Conservation (phyloP, 164 flowering plant species). For the Macadamia integrifolia region DNA sequence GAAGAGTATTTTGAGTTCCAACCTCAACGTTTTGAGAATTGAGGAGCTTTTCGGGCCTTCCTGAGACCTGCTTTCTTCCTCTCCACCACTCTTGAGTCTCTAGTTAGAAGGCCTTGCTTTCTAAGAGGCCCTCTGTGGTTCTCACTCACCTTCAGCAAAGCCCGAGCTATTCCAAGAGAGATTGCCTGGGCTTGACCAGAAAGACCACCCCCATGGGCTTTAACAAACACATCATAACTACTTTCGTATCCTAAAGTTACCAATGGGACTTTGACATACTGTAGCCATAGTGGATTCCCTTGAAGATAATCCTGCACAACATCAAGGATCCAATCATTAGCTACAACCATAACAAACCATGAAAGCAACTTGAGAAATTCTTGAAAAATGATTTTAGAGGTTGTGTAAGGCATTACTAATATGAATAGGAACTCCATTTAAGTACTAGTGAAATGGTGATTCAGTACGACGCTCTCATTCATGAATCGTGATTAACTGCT, state of each 20-base stretch:
- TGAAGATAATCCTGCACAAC: conserved; percentile 89
- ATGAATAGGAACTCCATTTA: too few species aligned
- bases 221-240: conserved; percentile 85
- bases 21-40: conserved; percentile 76
- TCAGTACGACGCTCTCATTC: too few species aligned
- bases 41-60: conserved; percentile 95
- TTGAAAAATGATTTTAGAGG: too few species aligned
- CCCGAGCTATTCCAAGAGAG: conserved; percentile 87
- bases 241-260: conserved; percentile 65
- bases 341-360: too few species aligned
- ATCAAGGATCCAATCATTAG: conserved; percentile 3
- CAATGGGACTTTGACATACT: conserved; percentile 73
- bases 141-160: conserved; percentile 78
- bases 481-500: too few species aligned
- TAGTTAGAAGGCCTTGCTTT: conserved; percentile 79
- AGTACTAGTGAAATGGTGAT: too few species aligned
- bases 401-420: too few species aligned
- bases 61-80: conserved; percentile 93
- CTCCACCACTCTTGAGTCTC: conserved; percentile 89
- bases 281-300: conserved; percentile 91
- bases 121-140: conserved; percentile 61
- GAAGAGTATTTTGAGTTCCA: background rate
- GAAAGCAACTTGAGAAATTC: too few species aligned
- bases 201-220: conserved; percentile 96
- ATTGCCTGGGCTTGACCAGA: conserved; percentile 98